These are phyloP conservation scores for Gilbertella persicaria DNA, from an alignment of 371 early-diverging fungal genomes.

Conservation along the genomic window DNA sequence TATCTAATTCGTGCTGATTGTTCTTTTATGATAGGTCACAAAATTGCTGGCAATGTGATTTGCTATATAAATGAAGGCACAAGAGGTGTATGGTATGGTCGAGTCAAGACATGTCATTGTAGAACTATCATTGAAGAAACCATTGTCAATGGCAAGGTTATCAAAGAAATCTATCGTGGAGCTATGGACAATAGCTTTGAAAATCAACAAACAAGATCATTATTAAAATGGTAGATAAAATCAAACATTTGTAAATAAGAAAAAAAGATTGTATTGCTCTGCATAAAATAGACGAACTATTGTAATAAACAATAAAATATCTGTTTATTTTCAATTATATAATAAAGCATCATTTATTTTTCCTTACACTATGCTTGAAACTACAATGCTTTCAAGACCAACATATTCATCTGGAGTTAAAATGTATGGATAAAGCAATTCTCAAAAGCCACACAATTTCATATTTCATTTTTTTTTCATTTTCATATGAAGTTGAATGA, in stretches of 20 bases:
- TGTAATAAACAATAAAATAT: too few species aligned
- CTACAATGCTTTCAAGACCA: too few species aligned
- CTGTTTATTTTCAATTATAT: too few species aligned
- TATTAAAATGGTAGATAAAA: conserved; percentile 30
- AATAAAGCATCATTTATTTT: too few species aligned
- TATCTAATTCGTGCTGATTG: not conserved
- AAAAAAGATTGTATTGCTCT: too few species aligned
- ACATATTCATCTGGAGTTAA: too few species aligned
- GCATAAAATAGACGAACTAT: too few species aligned
- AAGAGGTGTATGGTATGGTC: conserved; percentile 61
- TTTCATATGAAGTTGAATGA: conserved; percentile 36
- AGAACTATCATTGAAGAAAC: conserved; percentile 51
- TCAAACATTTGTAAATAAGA: too few species aligned
- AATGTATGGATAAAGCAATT: too few species aligned
- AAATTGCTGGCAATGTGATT: conserved; percentile 73
- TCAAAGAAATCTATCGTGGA: conserved; percentile 57
- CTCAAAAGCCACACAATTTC: too few species aligned
- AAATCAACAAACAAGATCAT: conserved; percentile 14
- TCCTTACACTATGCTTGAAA: too few species aligned
- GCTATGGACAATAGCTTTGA: conserved; percentile 51
- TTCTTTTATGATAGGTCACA: conserved; percentile 51
- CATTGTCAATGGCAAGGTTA: conserved; percentile 46
- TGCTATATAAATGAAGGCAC: conserved; percentile 52
- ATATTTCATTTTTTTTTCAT: conserved; percentile 2
- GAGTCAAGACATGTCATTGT: conserved; percentile 56